Evolutionary conservation across 495 filamentous ascomycete genomes (phyloP), one percentile per base, ranked within the genome.

Genomic region (Penicillium waksmanii): DNA sequence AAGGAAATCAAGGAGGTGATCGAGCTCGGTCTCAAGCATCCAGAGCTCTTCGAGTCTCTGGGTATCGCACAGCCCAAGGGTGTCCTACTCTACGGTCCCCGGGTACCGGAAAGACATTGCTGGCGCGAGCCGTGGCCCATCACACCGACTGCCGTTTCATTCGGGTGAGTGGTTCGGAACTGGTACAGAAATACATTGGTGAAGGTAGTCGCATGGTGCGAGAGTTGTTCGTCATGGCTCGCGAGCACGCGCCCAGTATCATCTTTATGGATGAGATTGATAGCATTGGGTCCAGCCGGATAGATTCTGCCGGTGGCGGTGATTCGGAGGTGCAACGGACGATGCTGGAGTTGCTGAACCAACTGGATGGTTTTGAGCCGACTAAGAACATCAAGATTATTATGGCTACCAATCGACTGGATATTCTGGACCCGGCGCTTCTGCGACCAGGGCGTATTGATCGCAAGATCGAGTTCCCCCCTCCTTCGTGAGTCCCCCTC

Each of bases 211-310:
- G 95, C 55, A 99, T 99, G 95, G 95, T 99, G 55, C 91, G 95
- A 54, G 95, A 99, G 78, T 81, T 99, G 17, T 99, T 99, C 79
- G 91, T 98, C 68, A 99, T 99, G 95, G 95, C 95, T 17, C 84
- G 95, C 70, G 95, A 99, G 75, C 96, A 99, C 69, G 96, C 95
- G 1, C 95, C 95, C n/a, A 96, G 91, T 68, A 99, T 99, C 72
- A 99, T 99, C 76, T 99, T 99, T 82, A 99, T 99, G 94, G 95
- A 99, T 78, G 95, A 99, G 74, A 98, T 99, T 78, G 95, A 99
- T 76, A 96, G 91, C 58, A 99, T 99, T 78, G 95, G 96, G 34
- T 96, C 92, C 7, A 96, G 92, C 49, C 90, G 95, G 65, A 96
- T 99, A 60, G 95, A 99, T 64, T 93, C 93, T 2, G 93, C 89